Conservation (phyloP, 2,329 filamentous ascomycete species). For the Chaetomium globosum region DNA sequence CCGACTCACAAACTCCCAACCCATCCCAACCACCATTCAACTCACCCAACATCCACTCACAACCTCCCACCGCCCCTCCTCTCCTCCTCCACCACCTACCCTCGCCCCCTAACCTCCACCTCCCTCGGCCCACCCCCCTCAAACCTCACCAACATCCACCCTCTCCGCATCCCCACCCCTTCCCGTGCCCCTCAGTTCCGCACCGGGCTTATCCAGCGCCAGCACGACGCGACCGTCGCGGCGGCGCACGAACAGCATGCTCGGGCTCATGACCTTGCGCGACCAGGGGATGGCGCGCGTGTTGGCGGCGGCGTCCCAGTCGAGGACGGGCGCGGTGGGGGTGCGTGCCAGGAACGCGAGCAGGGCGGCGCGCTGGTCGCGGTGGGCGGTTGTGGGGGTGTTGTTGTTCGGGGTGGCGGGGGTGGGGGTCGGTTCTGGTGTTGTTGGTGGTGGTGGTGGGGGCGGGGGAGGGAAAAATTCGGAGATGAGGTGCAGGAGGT, state of each 20-base stretch:
- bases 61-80: constrained; percentile 39
- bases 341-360: constrained; percentile 54
- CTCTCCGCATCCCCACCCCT: constrained; percentile 60
- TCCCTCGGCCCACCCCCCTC: constrained; percentile 52
- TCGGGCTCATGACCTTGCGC: constrained; percentile 64
- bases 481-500: constrained; percentile 64
- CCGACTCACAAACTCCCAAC: constrained; percentile 40
- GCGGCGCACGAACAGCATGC: constrained; percentile 49
- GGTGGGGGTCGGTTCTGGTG: background rate
- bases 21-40: constrained; percentile 26
- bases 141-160: constrained; percentile 62
- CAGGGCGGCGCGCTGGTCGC: constrained; percentile 55
- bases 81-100: constrained; percentile 54
- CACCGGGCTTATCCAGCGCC: constrained; percentile 60
- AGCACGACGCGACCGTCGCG: constrained; percentile 55
- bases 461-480: constrained; percentile 50
- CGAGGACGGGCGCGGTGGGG: constrained; percentile 40
- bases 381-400: constrained; percentile 42
- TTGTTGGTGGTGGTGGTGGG: constrained; percentile 30
- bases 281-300: constrained; percentile 57
- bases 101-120: constrained; percentile 55
- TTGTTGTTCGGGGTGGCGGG: constrained; percentile 13
- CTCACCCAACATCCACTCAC: too few relatives aligned
- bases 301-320: constrained; percentile 36
- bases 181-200: constrained; percentile 53